Base-by-base conservation (phyloP, 2,329 filamentous ascomycete species). In the Trichoderma citrinoviride region DNA sequence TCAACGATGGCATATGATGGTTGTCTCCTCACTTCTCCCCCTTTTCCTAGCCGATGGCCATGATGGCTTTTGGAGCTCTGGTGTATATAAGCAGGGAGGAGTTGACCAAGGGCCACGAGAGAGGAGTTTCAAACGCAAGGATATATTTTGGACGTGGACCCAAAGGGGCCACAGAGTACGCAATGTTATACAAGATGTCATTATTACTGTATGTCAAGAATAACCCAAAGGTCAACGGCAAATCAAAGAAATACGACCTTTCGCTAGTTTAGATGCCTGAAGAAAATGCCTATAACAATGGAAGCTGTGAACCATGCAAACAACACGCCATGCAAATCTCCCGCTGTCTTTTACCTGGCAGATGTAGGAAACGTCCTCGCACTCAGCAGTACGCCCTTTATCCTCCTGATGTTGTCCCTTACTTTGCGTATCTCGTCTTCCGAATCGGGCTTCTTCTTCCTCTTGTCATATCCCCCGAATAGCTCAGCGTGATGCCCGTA, bases 341-440 rank as follows among this genome's bases (percentile, higher is more conserved):
- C 7, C 19, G 8, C 33, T 4, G 12, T 5, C 12, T 37, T n/a
- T 69, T 57, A 77, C 68, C 73, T 73, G 40, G 77, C 73, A 44
- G 78, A 78, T 3, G 77, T 71, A n/a, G 88, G 89, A 69, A 94
- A 94, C 71, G 86, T 91, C 71, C 89, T 85, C 5, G 91, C 85
- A 71, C 87, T 92, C 64, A 96, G 76, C 69, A 95, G 79, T 12
- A 92, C 85, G 1, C 91, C 91, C 79, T 96, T 96, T 47, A 95
- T 85, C 64, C 90, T 84, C 68, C 91, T 81, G 58, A 96, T 93
- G 67, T 89, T 90, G 68, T 87, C 87, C 77, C 90, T 91, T 21
- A 91, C 82, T 73, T 85, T 87, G 68, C 86, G 86, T 70, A 92
- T 87, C 76, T 91, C 89, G 75, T 94, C 90, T 67, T 87, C 83